A percentile compares a stretch with the other conserved stretches of the same genome.
These are phyloP conservation scores for Saturnispora quitensis DNA, from an alignment of 805 yeast species.

Conservation along the genomic window DNA sequence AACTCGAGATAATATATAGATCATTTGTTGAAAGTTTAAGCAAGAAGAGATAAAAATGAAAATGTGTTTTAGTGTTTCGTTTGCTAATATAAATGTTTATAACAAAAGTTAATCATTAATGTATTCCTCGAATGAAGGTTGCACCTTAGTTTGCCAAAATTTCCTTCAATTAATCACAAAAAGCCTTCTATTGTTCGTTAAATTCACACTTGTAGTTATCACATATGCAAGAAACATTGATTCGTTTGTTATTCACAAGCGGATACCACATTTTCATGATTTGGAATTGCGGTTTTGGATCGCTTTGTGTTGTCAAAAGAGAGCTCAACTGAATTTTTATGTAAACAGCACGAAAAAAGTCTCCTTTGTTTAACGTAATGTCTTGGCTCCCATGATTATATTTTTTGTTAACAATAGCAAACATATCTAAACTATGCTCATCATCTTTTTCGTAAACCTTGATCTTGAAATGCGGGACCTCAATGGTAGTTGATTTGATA, in stretches of 20 bases:
- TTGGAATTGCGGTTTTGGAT: neutral
- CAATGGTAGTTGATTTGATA: neutral
- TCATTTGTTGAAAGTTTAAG: slow-evolving; percentile 4
- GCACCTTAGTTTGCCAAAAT: neutral
- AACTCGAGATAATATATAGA: slow-evolving; percentile 1
- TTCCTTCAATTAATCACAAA: neutral
- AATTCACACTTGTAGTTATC: neutral
- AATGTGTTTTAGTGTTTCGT: neutral
- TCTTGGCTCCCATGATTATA: neutral
- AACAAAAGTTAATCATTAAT: neutral
- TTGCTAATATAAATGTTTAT: neutral
- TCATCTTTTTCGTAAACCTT: neutral
- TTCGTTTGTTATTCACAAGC: neutral
- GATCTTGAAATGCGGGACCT: neutral
- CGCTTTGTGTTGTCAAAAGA: neutral
- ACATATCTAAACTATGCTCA: neutral
- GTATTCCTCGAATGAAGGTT: neutral
- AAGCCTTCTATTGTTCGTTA: neutral
- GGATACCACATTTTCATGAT: neutral
- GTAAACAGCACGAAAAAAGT: neutral
- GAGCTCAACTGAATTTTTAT: neutral
- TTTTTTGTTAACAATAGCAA: neutral
- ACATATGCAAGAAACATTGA: neutral
- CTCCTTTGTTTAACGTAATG: neutral
- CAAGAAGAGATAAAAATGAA: neutral